A percentile compares a stretch with the other conserved stretches of the same genome.
Evolutionary conservation across 176 grass and related monocot genomes (phyloP).

Genomic region (Oryza coarctata): DNA sequence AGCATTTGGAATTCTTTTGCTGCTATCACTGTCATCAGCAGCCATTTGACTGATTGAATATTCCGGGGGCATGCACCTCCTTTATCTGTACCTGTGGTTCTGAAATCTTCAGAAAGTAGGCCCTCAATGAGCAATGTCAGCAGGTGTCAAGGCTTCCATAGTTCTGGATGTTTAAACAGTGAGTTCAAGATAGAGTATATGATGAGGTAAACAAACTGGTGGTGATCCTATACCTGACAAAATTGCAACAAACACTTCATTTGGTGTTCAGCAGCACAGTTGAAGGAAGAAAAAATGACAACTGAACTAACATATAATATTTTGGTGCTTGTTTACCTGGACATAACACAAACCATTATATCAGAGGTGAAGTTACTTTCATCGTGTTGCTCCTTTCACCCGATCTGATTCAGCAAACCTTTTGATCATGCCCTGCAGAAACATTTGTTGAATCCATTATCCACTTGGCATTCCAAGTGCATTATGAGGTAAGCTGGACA

Average conservation of each 20-base stretch:
- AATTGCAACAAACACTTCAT: neutral
- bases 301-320: constrained; percentile 1
- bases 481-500: constrained; percentile 30
- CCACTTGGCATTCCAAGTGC: constrained; percentile 27
- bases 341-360: neutral
- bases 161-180: constrained; percentile 11
- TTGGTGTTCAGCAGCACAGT: neutral
- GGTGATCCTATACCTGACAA: neutral
- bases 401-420: neutral
- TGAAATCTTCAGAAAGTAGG: neutral
- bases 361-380: constrained; percentile 6
- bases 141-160: neutral
- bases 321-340: neutral
- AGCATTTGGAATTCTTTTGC: constrained; percentile 44
- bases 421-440: neutral
- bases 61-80: constrained; percentile 1
- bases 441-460: neutral
- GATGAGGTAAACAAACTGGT: neutral
- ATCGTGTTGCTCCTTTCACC: neutral
- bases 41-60: constrained; percentile 41
- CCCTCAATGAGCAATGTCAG: neutral
- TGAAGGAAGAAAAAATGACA: constrained; percentile 11
- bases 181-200: neutral
- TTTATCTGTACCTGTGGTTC: neutral
- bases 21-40: constrained; percentile 32